Percentiles rank a stretch among this genome's conserved stretches.
Evolutionary conservation across 2,329 filamentous ascomycete genomes (phyloP).

Genomic region (Epicoccum nigrum): DNA sequence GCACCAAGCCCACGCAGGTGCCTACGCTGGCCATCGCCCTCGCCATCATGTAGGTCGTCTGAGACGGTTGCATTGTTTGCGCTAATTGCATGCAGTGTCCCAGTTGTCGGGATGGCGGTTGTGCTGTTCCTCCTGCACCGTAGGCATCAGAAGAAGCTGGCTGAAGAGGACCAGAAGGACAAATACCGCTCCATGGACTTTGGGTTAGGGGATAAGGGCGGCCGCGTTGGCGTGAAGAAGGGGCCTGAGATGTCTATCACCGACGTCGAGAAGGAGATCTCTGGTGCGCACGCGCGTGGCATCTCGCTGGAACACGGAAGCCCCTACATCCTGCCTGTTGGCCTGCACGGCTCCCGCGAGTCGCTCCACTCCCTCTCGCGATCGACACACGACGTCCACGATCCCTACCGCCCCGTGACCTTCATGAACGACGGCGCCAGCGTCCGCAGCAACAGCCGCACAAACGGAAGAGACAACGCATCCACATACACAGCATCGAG

Average conservation of each 20-base stretch:
- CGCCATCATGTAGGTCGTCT: slow-evolving; percentile 40
- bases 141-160: slow-evolving; percentile 73
- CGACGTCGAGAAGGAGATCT: slow-evolving; percentile 51
- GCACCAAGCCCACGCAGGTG: slow-evolving; percentile 43
- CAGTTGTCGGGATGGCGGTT: slow-evolving; percentile 69
- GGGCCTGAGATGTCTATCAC: slow-evolving; percentile 66
- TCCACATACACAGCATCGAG: slow-evolving; percentile 62
- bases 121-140: slow-evolving; percentile 80
- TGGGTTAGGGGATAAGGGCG: slow-evolving; percentile 67
- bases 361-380: slow-evolving; percentile 86
- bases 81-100: slow-evolving; percentile 66
- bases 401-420: slow-evolving; percentile 76
- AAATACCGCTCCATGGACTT: slow-evolving; percentile 93
- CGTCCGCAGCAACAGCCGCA: slow-evolving; percentile 40
- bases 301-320: slow-evolving; percentile 71
- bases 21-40: slow-evolving; percentile 43
- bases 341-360: slow-evolving; percentile 77
- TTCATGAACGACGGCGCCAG: slow-evolving; percentile 59
- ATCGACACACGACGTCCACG: slow-evolving; percentile 74
- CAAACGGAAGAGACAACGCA: slow-evolving; percentile 46
- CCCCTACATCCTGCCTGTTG: slow-evolving; percentile 92
- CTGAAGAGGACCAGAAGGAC: slow-evolving; percentile 82
- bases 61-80: background rate
- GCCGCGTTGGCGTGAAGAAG: slow-evolving; percentile 42
- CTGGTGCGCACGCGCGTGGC: slow-evolving; percentile 51